Percentiles rank a stretch among this genome's conserved stretches.
phyloP scores from a whole-genome alignment of 2,329 filamentous ascomycete species.

The Talaromyces rugulosus region DNA sequence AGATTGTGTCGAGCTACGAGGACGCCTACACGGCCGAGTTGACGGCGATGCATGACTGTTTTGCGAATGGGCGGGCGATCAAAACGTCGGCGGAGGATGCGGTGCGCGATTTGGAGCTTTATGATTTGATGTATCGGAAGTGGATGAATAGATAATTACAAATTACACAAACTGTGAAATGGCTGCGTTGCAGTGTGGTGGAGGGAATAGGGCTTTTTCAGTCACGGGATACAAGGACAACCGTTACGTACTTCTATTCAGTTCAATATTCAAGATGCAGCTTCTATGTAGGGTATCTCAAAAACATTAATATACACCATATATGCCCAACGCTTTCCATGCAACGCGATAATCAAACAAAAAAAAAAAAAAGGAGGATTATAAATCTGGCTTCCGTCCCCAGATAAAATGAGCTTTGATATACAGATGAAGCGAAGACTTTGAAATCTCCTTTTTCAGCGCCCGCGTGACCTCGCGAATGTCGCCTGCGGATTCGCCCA shows the following conservation, averaged over 20 bases:
- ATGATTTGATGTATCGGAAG: slow-evolving; percentile 32
- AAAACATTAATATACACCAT: neutral
- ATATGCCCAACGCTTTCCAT: neutral
- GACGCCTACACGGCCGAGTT: slow-evolving; percentile 36
- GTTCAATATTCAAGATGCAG: neutral
- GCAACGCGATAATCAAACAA: neutral
- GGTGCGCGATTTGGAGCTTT: slow-evolving; percentile 32
- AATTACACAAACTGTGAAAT: too few species aligned
- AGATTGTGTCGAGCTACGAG: slow-evolving; percentile 29
- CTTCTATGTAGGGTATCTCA: neutral
- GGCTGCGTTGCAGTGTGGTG: too few species aligned
- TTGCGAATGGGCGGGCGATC: slow-evolving; percentile 23
- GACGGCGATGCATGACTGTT: slow-evolving; percentile 31
- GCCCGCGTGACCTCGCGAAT: slow-evolving; percentile 25
- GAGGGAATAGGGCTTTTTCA: neutral
- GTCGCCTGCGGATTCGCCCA: slow-evolving; percentile 23
- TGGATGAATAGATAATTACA: neutral
- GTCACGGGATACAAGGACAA: neutral
- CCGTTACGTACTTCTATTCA: neutral
- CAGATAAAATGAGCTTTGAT: slow-evolving; percentile 14
- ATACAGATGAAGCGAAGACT: slow-evolving; percentile 25
- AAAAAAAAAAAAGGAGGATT: neutral
- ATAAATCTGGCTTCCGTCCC: slow-evolving; percentile 3
- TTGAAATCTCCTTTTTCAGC: slow-evolving; percentile 25
- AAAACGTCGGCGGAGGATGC: slow-evolving; percentile 36